Evolutionary conservation across 257 asterid genomes (phyloP), one percentile per base, ranked within the genome.

Genomic region (Nicotiana benthamiana): DNA sequence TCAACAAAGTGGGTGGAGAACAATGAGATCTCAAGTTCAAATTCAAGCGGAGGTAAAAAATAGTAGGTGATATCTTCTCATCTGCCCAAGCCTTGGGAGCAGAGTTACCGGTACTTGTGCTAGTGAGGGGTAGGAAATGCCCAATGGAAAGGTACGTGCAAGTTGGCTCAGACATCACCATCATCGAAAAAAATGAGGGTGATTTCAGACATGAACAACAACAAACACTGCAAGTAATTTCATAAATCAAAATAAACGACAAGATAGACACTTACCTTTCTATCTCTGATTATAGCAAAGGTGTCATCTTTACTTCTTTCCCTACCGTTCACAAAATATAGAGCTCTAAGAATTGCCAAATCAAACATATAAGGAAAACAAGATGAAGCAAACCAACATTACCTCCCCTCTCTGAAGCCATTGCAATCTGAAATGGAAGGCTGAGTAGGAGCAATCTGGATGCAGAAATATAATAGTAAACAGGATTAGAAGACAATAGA

Each of bases 371-470:
- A 57, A 4, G 52, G 52, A 46, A 15, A 66, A 28, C 64, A 48
- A 18, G 77, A 77, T 70, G 22, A 22, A 74, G 72, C 24, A 15
- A 75, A 57, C 26, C 59, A 63, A 61, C 62, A 26, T 81, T 80
- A 90, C 98, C 98, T 90, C 62, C 82, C 81, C 46, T 90, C 95
- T 82, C 86, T 90, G 68, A 81, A 90, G 77, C 92, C 92, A 79
- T 88, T 92, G 60, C 84, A 88, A 83, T 90, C 97, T 56, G 90
- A 81, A 56, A 83, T 34, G 54, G 88, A 66, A 86, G 83, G 82
- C 32, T 89, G 80, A 80, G 88, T 80, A 62, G 75, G 81, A 56
- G 85, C 89, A 28, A 81, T 83, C 97, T 94, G 75, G 74, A 82
- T 63, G 78, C 72, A 54, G 20, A 72, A 72, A 72, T 72, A 27